Evolutionary conservation across 2,329 filamentous ascomycete genomes (phyloP).

Genomic region (Colletotrichum trifolii): DNA sequence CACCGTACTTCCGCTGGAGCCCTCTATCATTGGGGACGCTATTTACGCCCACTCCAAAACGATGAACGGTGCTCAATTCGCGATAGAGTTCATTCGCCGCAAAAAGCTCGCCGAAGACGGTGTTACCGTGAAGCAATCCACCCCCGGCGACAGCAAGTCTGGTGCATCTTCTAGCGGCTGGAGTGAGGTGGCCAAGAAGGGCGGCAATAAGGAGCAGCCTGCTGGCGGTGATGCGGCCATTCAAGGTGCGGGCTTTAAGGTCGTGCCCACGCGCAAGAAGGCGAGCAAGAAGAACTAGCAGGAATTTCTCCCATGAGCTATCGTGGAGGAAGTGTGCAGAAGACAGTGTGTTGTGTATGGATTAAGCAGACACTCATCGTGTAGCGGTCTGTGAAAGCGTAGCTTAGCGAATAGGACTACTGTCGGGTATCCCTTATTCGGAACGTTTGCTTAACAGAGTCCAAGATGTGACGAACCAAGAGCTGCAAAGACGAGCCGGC

Average conservation of each 20-base stretch:
- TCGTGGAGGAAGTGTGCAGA: no score
- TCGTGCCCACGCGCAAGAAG: constrained; percentile 94
- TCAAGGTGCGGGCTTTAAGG: constrained; percentile 80
- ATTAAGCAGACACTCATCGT: no score
- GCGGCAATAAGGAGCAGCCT: constrained; percentile 68
- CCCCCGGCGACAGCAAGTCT: constrained; percentile 62
- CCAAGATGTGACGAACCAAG: no score
- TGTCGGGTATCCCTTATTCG: no score
- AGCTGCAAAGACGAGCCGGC: no score
- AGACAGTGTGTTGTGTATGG: no score
- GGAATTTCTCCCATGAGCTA: no score
- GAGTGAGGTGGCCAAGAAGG: constrained; percentile 98
- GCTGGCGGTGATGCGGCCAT: constrained; percentile 50
- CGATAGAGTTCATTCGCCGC: constrained; percentile 92
- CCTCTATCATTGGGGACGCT: constrained; percentile 86
- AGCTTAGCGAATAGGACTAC: no score
- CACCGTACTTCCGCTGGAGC: constrained; percentile 79
- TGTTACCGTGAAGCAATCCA: constrained; percentile 79
- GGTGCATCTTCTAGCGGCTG: constrained; percentile 70
- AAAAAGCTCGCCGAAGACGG: constrained; percentile 95
- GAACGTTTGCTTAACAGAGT: no score
- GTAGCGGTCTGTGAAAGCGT: no score
- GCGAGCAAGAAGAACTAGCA: constrained; percentile 71
- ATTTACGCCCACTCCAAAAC: constrained; percentile 89
- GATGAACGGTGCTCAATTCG: constrained; percentile 92